Evolutionary conservation across 1,284 basidiomycete species (phyloP).

Genomic region (Ganoderma meredithae): DNA sequence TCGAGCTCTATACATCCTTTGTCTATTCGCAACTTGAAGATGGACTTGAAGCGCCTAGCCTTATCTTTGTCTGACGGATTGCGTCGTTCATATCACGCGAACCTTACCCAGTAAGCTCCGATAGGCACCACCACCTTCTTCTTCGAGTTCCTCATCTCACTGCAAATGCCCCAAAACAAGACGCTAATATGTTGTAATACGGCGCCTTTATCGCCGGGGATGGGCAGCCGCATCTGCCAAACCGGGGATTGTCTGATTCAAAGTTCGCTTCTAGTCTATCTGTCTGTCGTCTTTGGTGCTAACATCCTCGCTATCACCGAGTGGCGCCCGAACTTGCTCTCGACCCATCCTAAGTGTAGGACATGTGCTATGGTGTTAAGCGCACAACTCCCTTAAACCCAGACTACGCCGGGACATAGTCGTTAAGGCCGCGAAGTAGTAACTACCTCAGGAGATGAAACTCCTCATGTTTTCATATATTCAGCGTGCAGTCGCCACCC

Average conservation of each 20-base stretch:
- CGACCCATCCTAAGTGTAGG: background rate
- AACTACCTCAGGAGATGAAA: background rate
- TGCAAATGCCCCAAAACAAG: background rate
- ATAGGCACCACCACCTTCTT: no score
- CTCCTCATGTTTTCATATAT: background rate
- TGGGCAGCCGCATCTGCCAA: background rate
- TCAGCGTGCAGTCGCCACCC: background rate
- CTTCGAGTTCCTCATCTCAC: no score
- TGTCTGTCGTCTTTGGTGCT: constrained; percentile 8
- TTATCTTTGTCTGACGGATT: constrained; percentile 27
- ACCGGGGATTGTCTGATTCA: background rate
- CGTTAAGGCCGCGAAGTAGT: background rate
- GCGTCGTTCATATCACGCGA: constrained; percentile 12
- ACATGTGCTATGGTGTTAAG: background rate
- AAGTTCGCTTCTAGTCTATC: constrained; percentile 3
- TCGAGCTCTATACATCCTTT: background rate
- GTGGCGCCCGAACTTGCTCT: background rate
- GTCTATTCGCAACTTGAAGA: constrained; percentile 1
- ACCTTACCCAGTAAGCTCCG: background rate
- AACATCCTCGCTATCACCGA: constrained; percentile 8
- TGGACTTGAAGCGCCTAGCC: constrained; percentile 1
- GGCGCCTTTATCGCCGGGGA: background rate
- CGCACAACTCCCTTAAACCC: background rate
- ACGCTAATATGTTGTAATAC: background rate
- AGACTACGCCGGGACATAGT: background rate